phyloP scores from a whole-genome alignment of 495 filamentous ascomycete species.

The Immersiella caudata region DNA sequence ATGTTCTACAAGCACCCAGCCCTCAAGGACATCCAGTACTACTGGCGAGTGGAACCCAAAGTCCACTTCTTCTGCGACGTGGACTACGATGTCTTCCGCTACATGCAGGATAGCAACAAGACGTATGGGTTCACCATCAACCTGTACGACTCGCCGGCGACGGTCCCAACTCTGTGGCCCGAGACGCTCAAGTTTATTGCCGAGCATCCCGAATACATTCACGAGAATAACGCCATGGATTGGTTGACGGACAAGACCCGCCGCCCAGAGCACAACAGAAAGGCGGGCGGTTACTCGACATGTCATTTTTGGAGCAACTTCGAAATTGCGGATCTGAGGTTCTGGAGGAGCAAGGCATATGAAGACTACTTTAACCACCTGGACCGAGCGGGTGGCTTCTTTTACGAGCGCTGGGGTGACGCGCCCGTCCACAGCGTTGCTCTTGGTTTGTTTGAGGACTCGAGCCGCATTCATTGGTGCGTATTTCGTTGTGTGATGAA shows the following conservation, averaged over 20 bases:
- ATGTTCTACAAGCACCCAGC: constrained; percentile 97
- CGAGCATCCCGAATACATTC: constrained; percentile 78
- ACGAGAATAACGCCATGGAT: constrained; percentile 78
- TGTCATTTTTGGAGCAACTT: constrained; percentile 99
- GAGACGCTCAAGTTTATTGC: constrained; percentile 87
- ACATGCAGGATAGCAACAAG: constrained; percentile 96
- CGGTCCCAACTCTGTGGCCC: constrained; percentile 91
- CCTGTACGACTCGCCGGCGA: constrained; percentile 87
- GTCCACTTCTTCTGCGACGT: constrained; percentile 99
- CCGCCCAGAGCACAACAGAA: constrained; percentile 76
- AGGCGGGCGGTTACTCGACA: constrained; percentile 93
- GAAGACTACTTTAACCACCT: constrained; percentile 96
- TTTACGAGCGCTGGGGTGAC: constrained; percentile 99
- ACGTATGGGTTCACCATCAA: constrained; percentile 99
- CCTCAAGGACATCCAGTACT: constrained; percentile 79
- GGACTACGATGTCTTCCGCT: constrained; percentile 98
- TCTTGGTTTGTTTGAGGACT: constrained; percentile 90
- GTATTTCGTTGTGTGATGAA: constrained; percentile 33
- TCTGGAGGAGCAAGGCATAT: constrained; percentile 91
- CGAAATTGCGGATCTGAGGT: constrained; percentile 92
- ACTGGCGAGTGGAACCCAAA: constrained; percentile 99
- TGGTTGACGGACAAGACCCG: constrained; percentile 82
- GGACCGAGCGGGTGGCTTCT: constrained; percentile 94
- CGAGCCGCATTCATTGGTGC: constrained; percentile 91
- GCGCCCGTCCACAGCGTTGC: constrained; percentile 96